These are phyloP conservation scores for Aspergillus cejpii DNA, from an alignment of 2,329 filamentous ascomycete species.

Conservation along the genomic window DNA sequence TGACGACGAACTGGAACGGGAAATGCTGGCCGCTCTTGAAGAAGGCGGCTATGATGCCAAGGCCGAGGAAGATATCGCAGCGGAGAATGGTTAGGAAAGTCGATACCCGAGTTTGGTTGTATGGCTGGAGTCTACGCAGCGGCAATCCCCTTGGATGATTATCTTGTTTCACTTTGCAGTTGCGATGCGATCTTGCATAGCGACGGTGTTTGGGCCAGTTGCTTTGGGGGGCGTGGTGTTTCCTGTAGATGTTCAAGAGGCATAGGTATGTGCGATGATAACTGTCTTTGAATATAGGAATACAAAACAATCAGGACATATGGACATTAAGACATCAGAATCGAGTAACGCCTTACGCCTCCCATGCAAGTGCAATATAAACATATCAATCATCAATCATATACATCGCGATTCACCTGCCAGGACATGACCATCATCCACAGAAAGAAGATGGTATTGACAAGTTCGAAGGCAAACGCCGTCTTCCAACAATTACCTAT, in stretches of 20 bases:
- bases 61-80: conserved; percentile 31
- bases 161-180: conserved; percentile 11
- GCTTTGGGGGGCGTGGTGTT: no score
- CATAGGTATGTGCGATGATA: neutral
- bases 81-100: conserved; percentile 26
- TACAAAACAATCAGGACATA: conserved; percentile 1
- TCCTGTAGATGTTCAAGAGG: neutral
- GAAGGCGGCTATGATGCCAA: conserved; percentile 32
- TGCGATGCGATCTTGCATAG: conserved; percentile 29
- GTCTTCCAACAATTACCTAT: conserved; percentile 57
- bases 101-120: no score
- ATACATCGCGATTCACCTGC: conserved; percentile 44
- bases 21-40: conserved; percentile 57
- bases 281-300: neutral
- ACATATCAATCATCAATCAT: conserved; percentile 9
- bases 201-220: conserved; percentile 20
- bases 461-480: conserved; percentile 57
- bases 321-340: neutral
- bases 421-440: conserved; percentile 61
- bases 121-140: no score
- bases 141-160: conserved; percentile 6
- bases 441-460: conserved; percentile 56
- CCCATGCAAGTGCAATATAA: neutral
- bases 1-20: conserved; percentile 45
- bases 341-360: conserved; percentile 2